Conservation (phyloP, 163 green algal species). For the Scenedesmus sp. region DNA sequence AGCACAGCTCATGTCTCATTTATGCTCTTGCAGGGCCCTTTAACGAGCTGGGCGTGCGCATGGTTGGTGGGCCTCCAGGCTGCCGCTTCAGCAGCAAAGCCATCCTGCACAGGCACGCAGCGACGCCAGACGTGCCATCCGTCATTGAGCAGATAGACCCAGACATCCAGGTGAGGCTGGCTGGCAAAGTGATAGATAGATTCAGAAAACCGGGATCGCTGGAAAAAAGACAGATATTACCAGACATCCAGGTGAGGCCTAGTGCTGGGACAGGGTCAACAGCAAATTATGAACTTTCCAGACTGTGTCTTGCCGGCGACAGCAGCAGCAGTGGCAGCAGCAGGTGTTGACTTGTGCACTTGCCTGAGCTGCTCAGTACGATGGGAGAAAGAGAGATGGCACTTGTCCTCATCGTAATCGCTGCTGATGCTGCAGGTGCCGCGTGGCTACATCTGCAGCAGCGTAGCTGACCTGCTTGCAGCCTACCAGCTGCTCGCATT, state of each 20-base stretch:
- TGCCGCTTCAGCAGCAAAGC: constrained; percentile 21
- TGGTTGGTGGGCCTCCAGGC: neutral
- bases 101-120: constrained; percentile 17
- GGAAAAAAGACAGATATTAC: too few relatives aligned
- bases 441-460: constrained; percentile 25
- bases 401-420: too few relatives aligned
- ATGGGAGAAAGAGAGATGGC: too few relatives aligned
- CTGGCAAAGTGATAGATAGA: neutral
- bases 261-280: too few relatives aligned
- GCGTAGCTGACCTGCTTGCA: neutral
- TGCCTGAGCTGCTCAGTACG: too few relatives aligned
- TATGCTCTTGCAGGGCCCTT: neutral
- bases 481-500: neutral
- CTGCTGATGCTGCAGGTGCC: neutral
- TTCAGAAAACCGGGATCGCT: too few relatives aligned
- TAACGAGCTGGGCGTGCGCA: neutral
- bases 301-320: too few relatives aligned
- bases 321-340: neutral
- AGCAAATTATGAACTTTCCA: too few relatives aligned
- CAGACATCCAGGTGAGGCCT: too few relatives aligned
- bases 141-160: constrained; percentile 38
- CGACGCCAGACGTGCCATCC: constrained; percentile 20
- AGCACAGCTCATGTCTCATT: neutral
- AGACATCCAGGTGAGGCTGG: constrained; percentile 16
- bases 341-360: neutral